These are phyloP conservation scores for Gnomoniopsis sp. DNA, from an alignment of 2,329 filamentous ascomycete species.

Conservation along the genomic window DNA sequence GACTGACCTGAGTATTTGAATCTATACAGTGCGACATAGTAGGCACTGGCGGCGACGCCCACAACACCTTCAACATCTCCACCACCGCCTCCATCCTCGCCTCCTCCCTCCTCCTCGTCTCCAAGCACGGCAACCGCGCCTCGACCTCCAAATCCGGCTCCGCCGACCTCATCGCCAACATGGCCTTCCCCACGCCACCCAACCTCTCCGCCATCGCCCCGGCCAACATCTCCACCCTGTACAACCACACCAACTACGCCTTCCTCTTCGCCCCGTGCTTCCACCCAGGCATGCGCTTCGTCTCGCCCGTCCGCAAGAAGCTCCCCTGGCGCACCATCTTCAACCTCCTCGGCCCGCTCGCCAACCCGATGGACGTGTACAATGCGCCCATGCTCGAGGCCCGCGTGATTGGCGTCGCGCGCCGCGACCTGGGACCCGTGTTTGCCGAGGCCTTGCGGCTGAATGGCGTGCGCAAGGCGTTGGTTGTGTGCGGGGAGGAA, in stretches of 20 bases:
- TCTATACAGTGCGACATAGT: slow-evolving; percentile 78
- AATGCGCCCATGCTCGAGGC: slow-evolving; percentile 65
- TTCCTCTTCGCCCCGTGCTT: slow-evolving; percentile 96
- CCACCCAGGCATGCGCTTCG: slow-evolving; percentile 90
- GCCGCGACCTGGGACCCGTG: slow-evolving; percentile 79
- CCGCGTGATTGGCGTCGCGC: slow-evolving; percentile 87
- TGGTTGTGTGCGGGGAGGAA: slow-evolving; percentile 91
- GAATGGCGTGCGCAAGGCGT: slow-evolving; percentile 73
- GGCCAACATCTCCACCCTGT: slow-evolving; percentile 67
- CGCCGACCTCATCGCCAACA: slow-evolving; percentile 81
- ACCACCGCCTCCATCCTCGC: slow-evolving; percentile 92
- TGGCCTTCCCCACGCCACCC: slow-evolving; percentile 64
- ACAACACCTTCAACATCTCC: slow-evolving; percentile 98
- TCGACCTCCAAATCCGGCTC: slow-evolving; percentile 95
- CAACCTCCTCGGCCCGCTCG: slow-evolving; percentile 89
- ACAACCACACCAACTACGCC: slow-evolving; percentile 80
- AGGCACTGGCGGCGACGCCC: slow-evolving; percentile 91
- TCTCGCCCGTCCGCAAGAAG: slow-evolving; percentile 79
- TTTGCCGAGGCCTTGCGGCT: slow-evolving; percentile 83
- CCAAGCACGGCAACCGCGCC: slow-evolving; percentile 94
- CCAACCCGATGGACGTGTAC: slow-evolving; percentile 78
- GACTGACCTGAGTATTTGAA: background rate
- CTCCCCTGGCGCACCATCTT: slow-evolving; percentile 96
- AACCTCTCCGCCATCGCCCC: slow-evolving; percentile 73
- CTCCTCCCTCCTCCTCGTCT: slow-evolving; percentile 77